Conservation (phyloP, 805 yeast species). For the Yueomyces sinensis region DNA sequence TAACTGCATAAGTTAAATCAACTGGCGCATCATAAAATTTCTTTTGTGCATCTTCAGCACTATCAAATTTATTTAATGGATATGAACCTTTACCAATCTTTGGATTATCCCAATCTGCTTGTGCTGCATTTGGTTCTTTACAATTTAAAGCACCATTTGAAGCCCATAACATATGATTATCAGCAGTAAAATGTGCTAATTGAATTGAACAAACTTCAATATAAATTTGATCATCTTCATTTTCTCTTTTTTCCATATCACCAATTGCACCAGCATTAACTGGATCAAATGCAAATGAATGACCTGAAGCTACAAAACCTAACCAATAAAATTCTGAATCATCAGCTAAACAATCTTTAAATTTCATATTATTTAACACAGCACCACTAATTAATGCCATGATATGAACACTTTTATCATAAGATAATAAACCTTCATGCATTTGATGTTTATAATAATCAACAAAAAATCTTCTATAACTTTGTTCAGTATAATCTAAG, state of each 20-base stretch:
- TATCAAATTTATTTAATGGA: background rate
- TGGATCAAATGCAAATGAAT: conserved; percentile 24
- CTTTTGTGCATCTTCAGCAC: conserved; percentile 3
- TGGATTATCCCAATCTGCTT: conserved; percentile 6
- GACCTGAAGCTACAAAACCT: conserved; percentile 32
- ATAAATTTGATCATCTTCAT: background rate
- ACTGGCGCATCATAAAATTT: conserved; percentile 3
- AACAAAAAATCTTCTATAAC: conserved; percentile 30
- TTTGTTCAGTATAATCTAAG: conserved; percentile 16
- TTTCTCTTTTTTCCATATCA: conserved; percentile 4
- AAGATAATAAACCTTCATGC: conserved; percentile 35
- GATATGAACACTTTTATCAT: conserved; percentile 32
- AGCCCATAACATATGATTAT: conserved; percentile 7
- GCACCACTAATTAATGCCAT: conserved; percentile 34
- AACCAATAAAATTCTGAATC: conserved; percentile 69
- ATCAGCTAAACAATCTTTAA: conserved; percentile 42
- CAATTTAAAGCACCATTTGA: conserved; percentile 11
- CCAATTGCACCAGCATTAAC: conserved; percentile 1
- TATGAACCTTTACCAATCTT: background rate
- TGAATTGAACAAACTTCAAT: conserved; percentile 6
- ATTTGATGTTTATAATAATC: conserved; percentile 30
- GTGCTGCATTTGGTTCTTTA: conserved; percentile 3
- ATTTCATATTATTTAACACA: conserved; percentile 29
- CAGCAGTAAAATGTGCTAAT: conserved; percentile 6
- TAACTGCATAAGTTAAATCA: conserved; percentile 1